Conservation (phyloP, 768 basidiomycete genomes). For the Gymnopilus dilepis region DNA sequence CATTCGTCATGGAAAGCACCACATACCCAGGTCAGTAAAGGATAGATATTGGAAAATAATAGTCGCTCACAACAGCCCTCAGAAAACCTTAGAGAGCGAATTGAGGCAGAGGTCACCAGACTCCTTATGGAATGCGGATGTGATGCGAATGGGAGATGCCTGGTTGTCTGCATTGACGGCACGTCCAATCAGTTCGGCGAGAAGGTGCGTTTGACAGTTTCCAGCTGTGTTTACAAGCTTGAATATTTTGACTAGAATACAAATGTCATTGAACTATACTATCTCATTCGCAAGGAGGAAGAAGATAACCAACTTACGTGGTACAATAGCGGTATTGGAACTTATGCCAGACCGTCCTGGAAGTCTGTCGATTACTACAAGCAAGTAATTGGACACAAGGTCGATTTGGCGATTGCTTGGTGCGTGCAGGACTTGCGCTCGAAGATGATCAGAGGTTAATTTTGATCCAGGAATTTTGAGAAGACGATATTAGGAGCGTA, state of each 20-base stretch:
- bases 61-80: too few relatives aligned
- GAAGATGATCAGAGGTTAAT: neutral
- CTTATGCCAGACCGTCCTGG: slow-evolving; percentile 28
- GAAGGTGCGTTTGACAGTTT: slow-evolving; percentile 11
- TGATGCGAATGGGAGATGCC: too few relatives aligned
- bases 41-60: too few relatives aligned
- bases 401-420: slow-evolving; percentile 22
- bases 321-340: slow-evolving; percentile 38
- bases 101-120: too few relatives aligned
- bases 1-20: too few relatives aligned
- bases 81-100: too few relatives aligned
- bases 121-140: too few relatives aligned
- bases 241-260: slow-evolving; percentile 28
- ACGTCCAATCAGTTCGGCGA: slow-evolving; percentile 20
- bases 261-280: slow-evolving; percentile 35
- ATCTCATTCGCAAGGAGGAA: slow-evolving; percentile 24
- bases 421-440: neutral
- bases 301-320: slow-evolving; percentile 28
- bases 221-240: neutral
- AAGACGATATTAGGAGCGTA: slow-evolving; percentile 42
- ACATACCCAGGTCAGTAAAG: too few relatives aligned
- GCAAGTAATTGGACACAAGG: slow-evolving; percentile 17
- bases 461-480: slow-evolving; percentile 36
- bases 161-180: too few relatives aligned
- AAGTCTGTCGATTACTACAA: slow-evolving; percentile 19